Conservation (phyloP, 1,284 basidiomycete species). For the Takashimella koratensis region DNA sequence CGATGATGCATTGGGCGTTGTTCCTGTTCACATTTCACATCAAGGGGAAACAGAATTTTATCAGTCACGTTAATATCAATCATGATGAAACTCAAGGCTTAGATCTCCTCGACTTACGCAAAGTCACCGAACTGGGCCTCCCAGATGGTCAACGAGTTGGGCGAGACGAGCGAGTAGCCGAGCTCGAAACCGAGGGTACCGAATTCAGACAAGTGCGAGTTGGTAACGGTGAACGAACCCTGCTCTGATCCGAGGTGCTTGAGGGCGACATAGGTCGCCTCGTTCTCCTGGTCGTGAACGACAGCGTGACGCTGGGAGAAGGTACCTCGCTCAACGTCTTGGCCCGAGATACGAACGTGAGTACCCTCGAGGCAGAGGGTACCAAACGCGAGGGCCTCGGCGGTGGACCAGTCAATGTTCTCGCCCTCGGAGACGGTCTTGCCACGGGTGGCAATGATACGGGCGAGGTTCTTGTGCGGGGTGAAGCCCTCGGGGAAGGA, state of each 20-base stretch:
- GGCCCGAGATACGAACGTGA: conserved; percentile 93
- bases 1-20: conserved; percentile 96
- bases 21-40: conserved; percentile 53
- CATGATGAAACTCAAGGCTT: no score
- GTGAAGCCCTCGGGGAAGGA: conserved; percentile 79
- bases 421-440: conserved; percentile 86
- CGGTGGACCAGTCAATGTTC: conserved; percentile 99
- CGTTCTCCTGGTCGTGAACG: conserved; percentile 91
- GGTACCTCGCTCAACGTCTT: conserved; percentile 98
- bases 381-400: conserved; percentile 95
- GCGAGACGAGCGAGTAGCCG: conserved; percentile 96
- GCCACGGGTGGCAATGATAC: conserved; percentile 82
- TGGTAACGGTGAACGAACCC: conserved; percentile 90
- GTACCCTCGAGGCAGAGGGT: conserved; percentile 87
- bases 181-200: conserved; percentile 96
- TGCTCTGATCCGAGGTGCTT: conserved; percentile 84
- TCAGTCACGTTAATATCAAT: no score
- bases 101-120: no score
- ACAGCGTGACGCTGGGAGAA: conserved; percentile 99
- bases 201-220: conserved; percentile 95
- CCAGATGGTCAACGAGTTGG: conserved; percentile 92
- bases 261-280: conserved; percentile 83
- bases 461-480: conserved; percentile 88
- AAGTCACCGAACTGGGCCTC: conserved; percentile 99
- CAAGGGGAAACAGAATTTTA: no score